Evolutionary conservation across 2,329 filamentous ascomycete genomes (phyloP).

Genomic region (Mycosphaerella arachidis): DNA sequence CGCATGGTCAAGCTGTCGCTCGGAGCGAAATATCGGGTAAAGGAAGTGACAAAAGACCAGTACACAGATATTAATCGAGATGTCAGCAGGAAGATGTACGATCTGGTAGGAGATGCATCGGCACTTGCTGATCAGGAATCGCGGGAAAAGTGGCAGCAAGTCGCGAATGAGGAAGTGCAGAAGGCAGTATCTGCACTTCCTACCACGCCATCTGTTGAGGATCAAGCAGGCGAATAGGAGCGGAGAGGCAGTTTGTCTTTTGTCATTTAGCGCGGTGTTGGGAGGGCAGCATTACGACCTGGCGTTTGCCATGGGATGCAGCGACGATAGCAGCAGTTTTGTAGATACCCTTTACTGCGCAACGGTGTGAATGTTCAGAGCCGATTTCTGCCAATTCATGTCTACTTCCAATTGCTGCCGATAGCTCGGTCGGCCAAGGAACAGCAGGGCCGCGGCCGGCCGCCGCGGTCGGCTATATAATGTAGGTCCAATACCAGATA

Average conservation of each 20-base stretch:
- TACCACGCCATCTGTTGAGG: constrained; percentile 5
- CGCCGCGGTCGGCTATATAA: too few species aligned
- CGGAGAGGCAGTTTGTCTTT: neutral
- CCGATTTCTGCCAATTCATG: too few species aligned
- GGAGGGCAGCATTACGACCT: neutral
- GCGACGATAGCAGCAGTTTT: constrained; percentile 8
- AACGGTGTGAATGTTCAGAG: neutral
- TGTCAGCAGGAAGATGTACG: constrained; percentile 84
- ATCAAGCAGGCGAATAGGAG: constrained; percentile 5
- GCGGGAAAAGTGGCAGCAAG: constrained; percentile 66
- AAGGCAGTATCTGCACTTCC: constrained; percentile 55
- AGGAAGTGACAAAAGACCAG: constrained; percentile 77
- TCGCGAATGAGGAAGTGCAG: constrained; percentile 74
- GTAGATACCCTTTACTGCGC: constrained; percentile 14
- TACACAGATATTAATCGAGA: constrained; percentile 90
- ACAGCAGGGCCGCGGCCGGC: too few species aligned
- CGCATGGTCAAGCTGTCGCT: constrained; percentile 80
- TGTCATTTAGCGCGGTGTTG: constrained; percentile 1
- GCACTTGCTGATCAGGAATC: constrained; percentile 59
- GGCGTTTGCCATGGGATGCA: neutral
- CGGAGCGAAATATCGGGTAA: constrained; percentile 75
- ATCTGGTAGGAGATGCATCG: constrained; percentile 50
- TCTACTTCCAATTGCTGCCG: too few species aligned
- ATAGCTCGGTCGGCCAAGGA: too few species aligned
- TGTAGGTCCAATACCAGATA: too few species aligned